Base-by-base conservation (phyloP, 1,139 yeast species). In the Yamadazyma diddensiae region DNA sequence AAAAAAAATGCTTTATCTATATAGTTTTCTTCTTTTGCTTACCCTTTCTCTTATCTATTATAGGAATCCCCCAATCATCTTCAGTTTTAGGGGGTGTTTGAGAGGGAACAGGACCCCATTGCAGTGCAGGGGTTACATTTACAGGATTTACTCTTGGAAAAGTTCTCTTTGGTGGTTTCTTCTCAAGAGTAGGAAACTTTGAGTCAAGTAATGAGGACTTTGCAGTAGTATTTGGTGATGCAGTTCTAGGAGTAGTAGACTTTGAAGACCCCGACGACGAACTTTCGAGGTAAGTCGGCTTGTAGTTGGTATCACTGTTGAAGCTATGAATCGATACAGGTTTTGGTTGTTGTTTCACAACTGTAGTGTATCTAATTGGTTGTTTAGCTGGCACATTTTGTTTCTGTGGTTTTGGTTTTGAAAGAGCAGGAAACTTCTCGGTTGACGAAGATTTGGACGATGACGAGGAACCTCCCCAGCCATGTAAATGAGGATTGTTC, bases 341-440 rank as follows among this genome's bases (percentile, higher is more conserved):
- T 12, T 27, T 26, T 3, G 34, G 24, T 17, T 24, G 17, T 3
- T 35, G 34, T 39, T 60, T 57, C 26, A 62, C 46, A 3, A 73
- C 59, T 6, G 70, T 70, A 6, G 76, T 70, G 35, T 67, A 67
- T 32, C 67, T 50, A 13, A 65, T 56, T 4, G 70, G 69, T 24
- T 53, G 57, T 4, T 36, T 41, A 16, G 14, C 9, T 2, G 15
- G 19, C 15, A 30, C 3, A 16, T n/a, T 15, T 7, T 16, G 21
- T 12, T 24, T 28, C 13, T 18, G 17, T 14, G 20, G 38, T 4
- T 13, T 13, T 6, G 5, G 6, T 32, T 62, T 66, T 11, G 77
- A 61, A 31, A 77, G 57, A 2, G 72, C 70, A 1, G 87, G 86
- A 49, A 82, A 73, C 33, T 64, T 56, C 1, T 76, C 73, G 13